phyloP scores from a whole-genome alignment of 2,329 filamentous ascomycete species.

The Fusarium multiceps region DNA sequence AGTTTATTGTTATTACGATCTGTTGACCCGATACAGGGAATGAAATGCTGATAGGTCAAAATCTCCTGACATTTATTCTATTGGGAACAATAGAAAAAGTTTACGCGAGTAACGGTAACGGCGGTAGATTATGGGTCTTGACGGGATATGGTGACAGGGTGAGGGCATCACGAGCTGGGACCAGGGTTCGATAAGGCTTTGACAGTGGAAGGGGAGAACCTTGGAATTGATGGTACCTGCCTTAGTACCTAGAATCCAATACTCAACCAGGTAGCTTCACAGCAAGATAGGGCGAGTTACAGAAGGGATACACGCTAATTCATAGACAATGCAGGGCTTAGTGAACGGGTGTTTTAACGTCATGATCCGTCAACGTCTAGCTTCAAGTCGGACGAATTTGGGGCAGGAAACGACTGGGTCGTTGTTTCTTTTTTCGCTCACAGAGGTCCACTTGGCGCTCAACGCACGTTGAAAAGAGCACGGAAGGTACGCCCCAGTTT shows the following conservation, averaged over 20 bases:
- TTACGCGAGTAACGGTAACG: constrained; percentile 23
- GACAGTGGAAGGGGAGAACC: neutral
- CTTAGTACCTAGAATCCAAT: neutral
- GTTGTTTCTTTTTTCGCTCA: constrained; percentile 27
- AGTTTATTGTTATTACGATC: constrained; percentile 2
- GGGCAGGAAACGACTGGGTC: constrained; percentile 5
- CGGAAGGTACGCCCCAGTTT: constrained; percentile 33
- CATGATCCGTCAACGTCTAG: constrained; percentile 20
- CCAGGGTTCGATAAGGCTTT: constrained; percentile 31
- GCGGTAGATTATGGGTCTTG: constrained; percentile 26
- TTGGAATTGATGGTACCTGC: neutral
- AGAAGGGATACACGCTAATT: neutral
- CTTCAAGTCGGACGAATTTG: constrained; percentile 11
- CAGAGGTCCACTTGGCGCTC: constrained; percentile 12
- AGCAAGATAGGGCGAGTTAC: too few relatives aligned
- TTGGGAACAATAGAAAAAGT: constrained; percentile 1
- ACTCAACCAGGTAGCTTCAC: neutral
- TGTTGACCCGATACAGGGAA: constrained; percentile 1
- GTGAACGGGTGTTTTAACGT: constrained; percentile 1
- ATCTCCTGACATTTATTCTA: constrained; percentile 21
- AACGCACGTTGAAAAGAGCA: neutral
- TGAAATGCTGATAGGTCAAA: constrained; percentile 1
- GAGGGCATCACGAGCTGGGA: constrained; percentile 5
- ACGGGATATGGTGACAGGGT: constrained; percentile 16
- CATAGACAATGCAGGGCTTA: neutral